phyloP scores from a whole-genome alignment of 805 yeast genomes.

The Saccharomyces mikatae region DNA sequence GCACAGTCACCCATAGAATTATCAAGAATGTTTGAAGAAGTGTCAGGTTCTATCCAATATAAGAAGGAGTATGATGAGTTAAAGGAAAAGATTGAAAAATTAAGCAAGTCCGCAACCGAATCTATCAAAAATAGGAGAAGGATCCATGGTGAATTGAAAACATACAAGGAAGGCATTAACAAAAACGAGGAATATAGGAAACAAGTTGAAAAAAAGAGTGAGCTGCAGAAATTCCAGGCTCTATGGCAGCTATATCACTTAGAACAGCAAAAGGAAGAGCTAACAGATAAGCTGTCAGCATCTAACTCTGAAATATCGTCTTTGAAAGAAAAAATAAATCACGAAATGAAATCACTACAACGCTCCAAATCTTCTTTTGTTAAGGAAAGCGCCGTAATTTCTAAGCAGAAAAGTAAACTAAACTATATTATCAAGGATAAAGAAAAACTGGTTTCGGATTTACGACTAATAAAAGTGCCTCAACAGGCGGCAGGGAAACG shows the following conservation, averaged over 20 bases:
- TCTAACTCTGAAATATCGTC: conserved; percentile 25
- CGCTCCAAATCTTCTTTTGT: conserved; percentile 38
- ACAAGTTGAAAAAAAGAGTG: conserved; percentile 42
- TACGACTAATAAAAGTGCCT: conserved; percentile 58
- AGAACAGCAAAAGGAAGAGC: conserved; percentile 31
- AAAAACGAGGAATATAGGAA: conserved; percentile 63
- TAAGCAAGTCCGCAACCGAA: conserved; percentile 55
- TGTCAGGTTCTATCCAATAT: conserved; percentile 72
- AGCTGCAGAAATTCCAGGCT: conserved; percentile 41
- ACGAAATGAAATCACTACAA: conserved; percentile 34
- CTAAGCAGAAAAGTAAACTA: conserved; percentile 35
- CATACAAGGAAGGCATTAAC: conserved; percentile 63
- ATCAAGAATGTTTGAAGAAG: conserved; percentile 65
- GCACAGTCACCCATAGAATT: conserved; percentile 74
- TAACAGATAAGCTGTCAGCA: conserved; percentile 20
- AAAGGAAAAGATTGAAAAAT: conserved; percentile 54
- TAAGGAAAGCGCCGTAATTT: conserved; percentile 36
- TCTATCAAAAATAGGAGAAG: conserved; percentile 63
- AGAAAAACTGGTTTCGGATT: conserved; percentile 37
- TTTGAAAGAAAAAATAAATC: conserved; percentile 29
- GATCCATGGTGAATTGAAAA: conserved; percentile 64
- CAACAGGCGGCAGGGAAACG: conserved; percentile 42
- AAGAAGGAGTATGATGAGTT: conserved; percentile 59
- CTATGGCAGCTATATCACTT: conserved; percentile 62
- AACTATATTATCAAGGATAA: conserved; percentile 32